Percentiles rank a stretch among this genome's conserved stretches.
These are phyloP conservation scores for Aureobasidium mangrovei DNA, from an alignment of 2,329 filamentous ascomycete species.

Conservation along the genomic window DNA sequence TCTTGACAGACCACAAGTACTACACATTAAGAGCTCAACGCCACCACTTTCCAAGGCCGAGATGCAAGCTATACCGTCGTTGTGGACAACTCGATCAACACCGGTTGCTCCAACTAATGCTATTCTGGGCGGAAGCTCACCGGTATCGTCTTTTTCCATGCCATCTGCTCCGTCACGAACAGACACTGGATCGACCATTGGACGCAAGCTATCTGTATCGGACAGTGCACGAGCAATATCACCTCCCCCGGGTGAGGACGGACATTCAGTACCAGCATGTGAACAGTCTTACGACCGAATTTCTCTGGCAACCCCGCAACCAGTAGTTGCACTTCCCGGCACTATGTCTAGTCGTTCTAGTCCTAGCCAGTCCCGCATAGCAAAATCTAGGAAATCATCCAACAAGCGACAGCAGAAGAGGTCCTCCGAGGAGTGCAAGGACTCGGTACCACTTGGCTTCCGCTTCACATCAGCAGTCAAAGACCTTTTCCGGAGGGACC, in stretches of 20 bases:
- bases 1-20: background rate
- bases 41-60: background rate
- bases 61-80: background rate
- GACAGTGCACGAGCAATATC: background rate
- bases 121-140: background rate
- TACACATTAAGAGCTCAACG: background rate
- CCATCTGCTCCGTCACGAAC: background rate
- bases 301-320: background rate
- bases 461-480: conserved; percentile 21
- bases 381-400: background rate
- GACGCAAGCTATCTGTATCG: background rate
- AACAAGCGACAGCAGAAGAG: background rate
- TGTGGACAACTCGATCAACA: background rate
- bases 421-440: background rate
- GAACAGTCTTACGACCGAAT: background rate
- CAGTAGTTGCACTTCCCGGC: conserved; percentile 3
- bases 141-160: background rate
- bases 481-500: conserved; percentile 22
- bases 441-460: conserved; percentile 14
- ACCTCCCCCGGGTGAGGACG: background rate
- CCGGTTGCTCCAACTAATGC: background rate
- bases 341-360: conserved; percentile 11
- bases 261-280: background rate
- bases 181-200: background rate
- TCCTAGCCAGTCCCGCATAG: background rate